These are phyloP conservation scores for Euphrasia confusa DNA, from an alignment of 257 asterid species.

Conservation along the genomic window DNA sequence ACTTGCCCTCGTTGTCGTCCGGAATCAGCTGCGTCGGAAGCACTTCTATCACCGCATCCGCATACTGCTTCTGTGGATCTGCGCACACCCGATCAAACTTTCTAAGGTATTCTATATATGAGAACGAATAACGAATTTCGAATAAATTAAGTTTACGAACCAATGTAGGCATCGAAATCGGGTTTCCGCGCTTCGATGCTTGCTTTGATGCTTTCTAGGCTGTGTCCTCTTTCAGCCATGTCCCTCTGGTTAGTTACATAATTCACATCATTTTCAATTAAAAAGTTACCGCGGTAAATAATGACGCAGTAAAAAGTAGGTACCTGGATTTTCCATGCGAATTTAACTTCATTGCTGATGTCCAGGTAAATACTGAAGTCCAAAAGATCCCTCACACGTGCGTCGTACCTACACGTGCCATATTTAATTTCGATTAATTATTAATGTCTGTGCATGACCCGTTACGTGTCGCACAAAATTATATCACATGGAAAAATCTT, in stretches of 20 bases:
- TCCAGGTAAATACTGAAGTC: constrained; percentile 97
- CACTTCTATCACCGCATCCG: constrained; percentile 90
- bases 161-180: constrained; percentile 91
- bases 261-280: neutral
- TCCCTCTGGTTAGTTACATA: constrained; percentile 52
- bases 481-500: constrained; percentile 42
- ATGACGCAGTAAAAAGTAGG: too few relatives aligned
- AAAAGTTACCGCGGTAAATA: neutral
- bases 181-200: constrained; percentile 95
- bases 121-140: neutral
- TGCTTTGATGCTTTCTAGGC: constrained; percentile 95
- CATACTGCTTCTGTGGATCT: constrained; percentile 96
- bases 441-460: neutral
- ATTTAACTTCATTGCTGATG: constrained; percentile 94
- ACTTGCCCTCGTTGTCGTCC: constrained; percentile 88
- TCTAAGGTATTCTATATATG: neutral
- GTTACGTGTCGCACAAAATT: constrained; percentile 17
- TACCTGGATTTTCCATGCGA: constrained; percentile 87
- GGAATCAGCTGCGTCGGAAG: constrained; percentile 90
- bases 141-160: constrained; percentile 27
- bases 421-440: too few relatives aligned
- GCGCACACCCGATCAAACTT: constrained; percentile 8
- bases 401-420: constrained; percentile 61
- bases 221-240: constrained; percentile 99
- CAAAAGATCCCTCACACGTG: constrained; percentile 89